phyloP scores from a whole-genome alignment of 371 early-diverging fungal species.

The Saksenaea oblongispora region DNA sequence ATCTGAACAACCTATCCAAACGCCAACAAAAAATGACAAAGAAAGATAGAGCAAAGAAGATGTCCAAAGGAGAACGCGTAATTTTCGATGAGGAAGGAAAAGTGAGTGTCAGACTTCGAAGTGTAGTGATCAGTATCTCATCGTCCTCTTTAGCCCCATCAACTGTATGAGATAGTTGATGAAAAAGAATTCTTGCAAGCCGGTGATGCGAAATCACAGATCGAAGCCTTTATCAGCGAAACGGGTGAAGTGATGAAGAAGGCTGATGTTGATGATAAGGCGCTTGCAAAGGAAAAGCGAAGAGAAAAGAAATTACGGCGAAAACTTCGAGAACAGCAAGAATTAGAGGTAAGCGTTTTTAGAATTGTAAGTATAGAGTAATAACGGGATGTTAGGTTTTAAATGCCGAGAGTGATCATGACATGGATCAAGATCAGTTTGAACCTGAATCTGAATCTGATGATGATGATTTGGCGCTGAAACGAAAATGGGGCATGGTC shows the following conservation, averaged over 20 bases:
- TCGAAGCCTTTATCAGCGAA: conserved; percentile 68
- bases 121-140: not conserved
- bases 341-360: conserved; percentile 12
- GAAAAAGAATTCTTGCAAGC: conserved; percentile 78
- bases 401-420: conserved; percentile 22
- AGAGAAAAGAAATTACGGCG: conserved; percentile 69
- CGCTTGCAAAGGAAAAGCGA: conserved; percentile 66
- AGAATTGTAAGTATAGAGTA: not conserved
- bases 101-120: conserved; percentile 35
- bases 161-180: conserved; percentile 76
- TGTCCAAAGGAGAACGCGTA: conserved; percentile 69
- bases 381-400: conserved; percentile 19
- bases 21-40: conserved; percentile 70
- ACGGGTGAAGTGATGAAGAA: conserved; percentile 62
- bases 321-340: conserved; percentile 68
- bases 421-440: conserved; percentile 30
- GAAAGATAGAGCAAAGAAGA: conserved; percentile 70
- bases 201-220: conserved; percentile 67
- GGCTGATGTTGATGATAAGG: conserved; percentile 78
- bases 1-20: conserved; percentile 61
- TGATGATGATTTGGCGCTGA: conserved; percentile 14
- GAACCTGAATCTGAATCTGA: conserved; percentile 18
- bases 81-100: conserved; percentile 94
- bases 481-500: conserved; percentile 45
- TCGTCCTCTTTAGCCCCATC: conserved; percentile 52